Base-by-base conservation (phyloP, 1,139 yeast species). In the Blastobotrys raffinosifermentans region DNA sequence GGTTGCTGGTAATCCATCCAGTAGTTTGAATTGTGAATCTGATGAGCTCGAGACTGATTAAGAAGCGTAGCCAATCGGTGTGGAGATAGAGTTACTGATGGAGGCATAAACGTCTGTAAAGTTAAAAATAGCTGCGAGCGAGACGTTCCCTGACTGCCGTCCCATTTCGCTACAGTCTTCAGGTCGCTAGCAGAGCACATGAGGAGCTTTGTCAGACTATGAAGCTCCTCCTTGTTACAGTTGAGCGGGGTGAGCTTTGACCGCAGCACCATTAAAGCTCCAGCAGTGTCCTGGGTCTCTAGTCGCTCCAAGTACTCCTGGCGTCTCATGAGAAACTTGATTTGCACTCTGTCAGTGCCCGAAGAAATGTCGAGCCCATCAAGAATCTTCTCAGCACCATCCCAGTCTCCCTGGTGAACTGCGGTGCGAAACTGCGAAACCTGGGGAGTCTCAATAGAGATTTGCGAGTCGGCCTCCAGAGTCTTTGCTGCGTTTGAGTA, bases 61-160 rank as follows among this genome's bases (percentile, higher is more conserved):
- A 78, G 49, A 21, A 77, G 52, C 3, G 69, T 63, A 15, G 70
- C 65, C 4, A 78, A 57, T 19, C 84, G 59, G 31, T 69, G 68
- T 26, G 71, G 67, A 0, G 80, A 79, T 3, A 77, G 64, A 57
- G 75, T 61, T 35, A 71, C 70, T 35, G 69, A 64, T 0, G 81
- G 72, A 9, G 77, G 69, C 22, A 77, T 64, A 46, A 60, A 63
- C 29, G 58, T 54, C 31, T 74, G 66, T 2, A 78, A 61, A 26
- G 66, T 61, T 14, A 61, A 57, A n/a, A 73, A 55, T 20, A 77
- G 50, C 5, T 49, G 35, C n/a, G 53, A 53, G 34, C 83, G 60
- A 4, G 79, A 66, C 19, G 47, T 45, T 10, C 59, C 61, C 3
- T 48, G 44, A 1, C 57, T 62, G 21, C 66, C 72, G 23, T 58